A percentile compares a stretch with the other conserved stretches of the same genome.
phyloP scores from a whole-genome alignment of 306 rosid species.

The Geum urbanum region DNA sequence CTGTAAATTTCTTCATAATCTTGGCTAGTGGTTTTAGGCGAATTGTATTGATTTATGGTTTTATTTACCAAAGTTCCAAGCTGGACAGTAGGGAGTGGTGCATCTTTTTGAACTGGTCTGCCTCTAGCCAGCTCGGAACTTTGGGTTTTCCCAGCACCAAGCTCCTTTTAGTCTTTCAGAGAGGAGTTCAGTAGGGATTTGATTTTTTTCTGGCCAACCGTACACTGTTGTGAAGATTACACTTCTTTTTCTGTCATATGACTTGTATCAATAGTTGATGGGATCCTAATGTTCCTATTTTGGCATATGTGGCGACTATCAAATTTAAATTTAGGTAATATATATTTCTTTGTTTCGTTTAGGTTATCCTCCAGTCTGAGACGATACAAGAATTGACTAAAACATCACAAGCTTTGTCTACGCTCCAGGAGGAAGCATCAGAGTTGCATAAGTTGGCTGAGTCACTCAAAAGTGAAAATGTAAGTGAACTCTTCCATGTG shows the following conservation, averaged over 20 bases:
- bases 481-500: constrained; percentile 21
- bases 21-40: background rate
- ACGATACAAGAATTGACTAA: constrained; percentile 88
- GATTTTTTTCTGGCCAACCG: background rate
- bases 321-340: background rate
- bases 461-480: constrained; percentile 61
- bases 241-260: background rate
- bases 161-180: background rate
- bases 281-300: background rate
- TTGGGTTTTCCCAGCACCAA: background rate
- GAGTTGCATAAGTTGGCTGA: constrained; percentile 53
- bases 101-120: background rate
- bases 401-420: constrained; percentile 72
- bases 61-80: background rate
- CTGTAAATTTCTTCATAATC: background rate
- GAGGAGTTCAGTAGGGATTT: background rate
- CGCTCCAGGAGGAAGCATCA: constrained; percentile 66
- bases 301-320: background rate
- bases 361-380: constrained; percentile 96
- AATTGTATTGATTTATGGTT: background rate
- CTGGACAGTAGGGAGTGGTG: background rate
- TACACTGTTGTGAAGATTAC: background rate
- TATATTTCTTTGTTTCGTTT: constrained; percentile 12
- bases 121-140: background rate
- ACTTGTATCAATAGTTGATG: background rate